Conservation (phyloP, 371 early-diverging fungal species). For the Apophysomyces sp. region DNA sequence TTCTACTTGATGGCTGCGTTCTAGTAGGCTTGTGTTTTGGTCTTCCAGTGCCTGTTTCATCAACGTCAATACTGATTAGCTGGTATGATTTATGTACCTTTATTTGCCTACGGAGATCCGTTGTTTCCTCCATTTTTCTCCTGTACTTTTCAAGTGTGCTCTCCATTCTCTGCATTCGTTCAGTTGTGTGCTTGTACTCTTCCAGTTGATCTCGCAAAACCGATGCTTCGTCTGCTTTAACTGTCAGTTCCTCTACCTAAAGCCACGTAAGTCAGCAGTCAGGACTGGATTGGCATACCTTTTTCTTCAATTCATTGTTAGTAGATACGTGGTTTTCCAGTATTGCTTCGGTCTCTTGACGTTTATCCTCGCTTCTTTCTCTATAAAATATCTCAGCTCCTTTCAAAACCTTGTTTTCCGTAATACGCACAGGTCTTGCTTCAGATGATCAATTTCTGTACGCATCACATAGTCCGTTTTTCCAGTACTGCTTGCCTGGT, state of each 20-base stretch:
- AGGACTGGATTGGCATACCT: conserved; percentile 30
- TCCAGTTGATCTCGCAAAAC: conserved; percentile 82
- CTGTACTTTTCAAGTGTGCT: conserved; percentile 91
- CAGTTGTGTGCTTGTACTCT: conserved; percentile 84
- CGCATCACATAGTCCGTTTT: conserved; percentile 83
- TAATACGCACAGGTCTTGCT: conserved; percentile 72
- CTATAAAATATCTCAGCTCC: conserved; percentile 20
- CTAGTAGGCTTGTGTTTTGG: conserved; percentile 70
- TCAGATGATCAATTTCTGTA: conserved; percentile 88
- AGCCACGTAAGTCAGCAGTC: conserved; percentile 11
- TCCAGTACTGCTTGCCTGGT: conserved; percentile 71
- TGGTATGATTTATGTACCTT: conserved; percentile 45
- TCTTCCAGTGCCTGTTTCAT: conserved; percentile 66
- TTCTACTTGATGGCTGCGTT: conserved; percentile 77
- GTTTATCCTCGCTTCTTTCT: conserved; percentile 74
- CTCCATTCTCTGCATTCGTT: conserved; percentile 86
- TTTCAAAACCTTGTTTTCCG: neutral
- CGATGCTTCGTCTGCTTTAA: conserved; percentile 70
- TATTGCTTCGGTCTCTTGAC: conserved; percentile 69
- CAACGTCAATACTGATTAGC: neutral
- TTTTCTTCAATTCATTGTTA: conserved; percentile 68
- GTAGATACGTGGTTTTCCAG: conserved; percentile 57
- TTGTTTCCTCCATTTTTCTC: conserved; percentile 83
- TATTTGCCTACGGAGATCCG: conserved; percentile 78
- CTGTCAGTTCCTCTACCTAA: conserved; percentile 64